Conservation (phyloP, 2,329 filamentous ascomycete species). For the Cadophora sp. region DNA sequence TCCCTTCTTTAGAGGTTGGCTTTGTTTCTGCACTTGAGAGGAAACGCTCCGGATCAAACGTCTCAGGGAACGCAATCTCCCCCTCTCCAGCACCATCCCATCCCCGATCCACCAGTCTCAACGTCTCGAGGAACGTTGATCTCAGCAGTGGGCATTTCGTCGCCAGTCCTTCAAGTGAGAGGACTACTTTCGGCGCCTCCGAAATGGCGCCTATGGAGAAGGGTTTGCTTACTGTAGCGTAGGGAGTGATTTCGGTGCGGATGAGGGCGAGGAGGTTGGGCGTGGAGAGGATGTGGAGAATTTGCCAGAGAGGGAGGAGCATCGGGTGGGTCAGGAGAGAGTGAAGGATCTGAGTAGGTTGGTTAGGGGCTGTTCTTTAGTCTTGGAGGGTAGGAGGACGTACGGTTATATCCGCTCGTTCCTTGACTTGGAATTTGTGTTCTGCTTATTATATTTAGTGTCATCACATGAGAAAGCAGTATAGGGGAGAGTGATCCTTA, state of each 20-base stretch:
- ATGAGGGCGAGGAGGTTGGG: conserved; percentile 12
- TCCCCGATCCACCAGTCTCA: conserved; percentile 9
- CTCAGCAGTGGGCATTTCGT: conserved; percentile 38
- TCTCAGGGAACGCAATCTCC: conserved; percentile 47
- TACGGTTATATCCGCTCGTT: conserved; percentile 20
- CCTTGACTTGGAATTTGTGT: conserved; percentile 46
- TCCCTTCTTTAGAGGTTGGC: neutral
- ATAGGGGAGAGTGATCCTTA: neutral
- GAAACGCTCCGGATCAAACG: conserved; percentile 15
- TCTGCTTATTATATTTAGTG: too few species aligned
- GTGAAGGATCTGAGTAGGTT: conserved; percentile 13
- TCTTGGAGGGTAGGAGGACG: conserved; percentile 28
- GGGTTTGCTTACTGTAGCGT: conserved; percentile 28
- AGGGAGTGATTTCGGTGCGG: conserved; percentile 12
- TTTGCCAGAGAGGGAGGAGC: conserved; percentile 13
- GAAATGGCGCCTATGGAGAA: conserved; percentile 23
- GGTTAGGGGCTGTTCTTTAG: neutral
- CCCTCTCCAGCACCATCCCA: conserved; percentile 20
- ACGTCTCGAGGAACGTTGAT: conserved; percentile 21
- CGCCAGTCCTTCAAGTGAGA: conserved; percentile 51
- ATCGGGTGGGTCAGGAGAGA: neutral
- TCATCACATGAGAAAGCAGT: too few species aligned
- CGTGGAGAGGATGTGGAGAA: conserved; percentile 15
- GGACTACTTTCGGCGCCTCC: conserved; percentile 47
- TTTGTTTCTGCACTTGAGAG: conserved; percentile 39